Conservation (phyloP, 768 basidiomycete genomes). For the Panus rudis region DNA sequence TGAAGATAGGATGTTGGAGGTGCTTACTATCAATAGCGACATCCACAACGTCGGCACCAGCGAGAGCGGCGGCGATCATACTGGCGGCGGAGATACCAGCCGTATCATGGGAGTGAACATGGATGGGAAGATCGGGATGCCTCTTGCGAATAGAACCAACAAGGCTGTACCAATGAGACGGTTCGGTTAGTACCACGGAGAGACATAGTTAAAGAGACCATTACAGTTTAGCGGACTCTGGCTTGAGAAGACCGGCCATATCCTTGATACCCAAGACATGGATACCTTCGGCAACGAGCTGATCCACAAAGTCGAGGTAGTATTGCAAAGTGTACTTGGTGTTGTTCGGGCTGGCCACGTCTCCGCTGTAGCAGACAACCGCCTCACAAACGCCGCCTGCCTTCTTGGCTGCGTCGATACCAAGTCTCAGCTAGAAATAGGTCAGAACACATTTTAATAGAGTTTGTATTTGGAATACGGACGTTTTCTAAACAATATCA, state of each 20-base stretch:
- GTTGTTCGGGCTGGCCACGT: constrained; percentile 90
- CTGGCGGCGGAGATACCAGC: constrained; percentile 97
- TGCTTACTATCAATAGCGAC: constrained; percentile 94
- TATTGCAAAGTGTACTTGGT: constrained; percentile 97
- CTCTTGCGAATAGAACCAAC: constrained; percentile 93
- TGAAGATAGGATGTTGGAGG: background rate
- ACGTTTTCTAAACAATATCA: constrained; percentile 55
- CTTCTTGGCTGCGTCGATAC: constrained; percentile 99
- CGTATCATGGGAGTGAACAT: constrained; percentile 99
- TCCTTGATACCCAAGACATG: constrained; percentile 98
- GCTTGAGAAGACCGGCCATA: constrained; percentile 96
- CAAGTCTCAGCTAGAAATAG: constrained; percentile 75
- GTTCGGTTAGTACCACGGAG: background rate
- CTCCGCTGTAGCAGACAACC: constrained; percentile 97
- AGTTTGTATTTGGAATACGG: constrained; percentile 20
- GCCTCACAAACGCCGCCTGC: constrained; percentile 98
- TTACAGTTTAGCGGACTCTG: constrained; percentile 85
- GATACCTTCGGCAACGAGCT: constrained; percentile 91
- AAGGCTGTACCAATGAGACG: constrained; percentile 46
- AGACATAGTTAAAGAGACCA: too few relatives aligned
- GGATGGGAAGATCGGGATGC: constrained; percentile 96
- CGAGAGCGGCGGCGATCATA: constrained; percentile 92
- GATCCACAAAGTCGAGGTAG: constrained; percentile 91
- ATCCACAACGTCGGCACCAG: constrained; percentile 97
- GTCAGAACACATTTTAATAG: constrained; percentile 16